A percentile compares a stretch with the other conserved stretches of the same genome.
Conservation (phyloP, 1,284 basidiomycete genomes). For the Ustilago bromivora region DNA sequence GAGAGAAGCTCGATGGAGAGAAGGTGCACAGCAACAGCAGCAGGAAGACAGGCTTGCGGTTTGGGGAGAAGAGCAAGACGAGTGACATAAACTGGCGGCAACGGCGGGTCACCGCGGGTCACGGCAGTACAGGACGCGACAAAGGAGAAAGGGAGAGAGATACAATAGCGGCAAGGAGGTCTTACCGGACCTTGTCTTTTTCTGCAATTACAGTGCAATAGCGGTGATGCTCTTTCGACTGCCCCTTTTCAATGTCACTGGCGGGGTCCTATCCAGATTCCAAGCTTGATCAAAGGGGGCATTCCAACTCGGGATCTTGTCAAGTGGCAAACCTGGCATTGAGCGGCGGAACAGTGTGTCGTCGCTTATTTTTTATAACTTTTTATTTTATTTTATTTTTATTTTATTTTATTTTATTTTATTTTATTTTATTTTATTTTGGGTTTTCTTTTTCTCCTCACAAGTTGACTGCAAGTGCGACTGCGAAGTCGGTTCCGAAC, state of each 20-base stretch:
- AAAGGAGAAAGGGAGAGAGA: background rate
- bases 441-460: background rate
- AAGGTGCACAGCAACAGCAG: background rate
- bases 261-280: slow-evolving; percentile 4
- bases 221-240: background rate
- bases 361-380: no score
- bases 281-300: background rate
- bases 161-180: slow-evolving; percentile 3
- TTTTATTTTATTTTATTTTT: no score
- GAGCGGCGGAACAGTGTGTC: background rate
- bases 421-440: no score
- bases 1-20: background rate
- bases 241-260: background rate
- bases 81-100: slow-evolving; percentile 1
- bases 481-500: slow-evolving; percentile 1
- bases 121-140: background rate
- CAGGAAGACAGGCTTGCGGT: slow-evolving; percentile 7
- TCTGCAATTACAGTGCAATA: background rate
- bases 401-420: no score
- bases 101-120: background rate
- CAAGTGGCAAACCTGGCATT: no score
- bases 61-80: background rate
- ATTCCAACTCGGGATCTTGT: no score
- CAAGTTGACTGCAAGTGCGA: background rate
- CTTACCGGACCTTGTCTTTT: slow-evolving; percentile 2